phyloP scores from a whole-genome alignment of 768 basidiomycete genomes.

The Kwoniella dejecticola region DNA sequence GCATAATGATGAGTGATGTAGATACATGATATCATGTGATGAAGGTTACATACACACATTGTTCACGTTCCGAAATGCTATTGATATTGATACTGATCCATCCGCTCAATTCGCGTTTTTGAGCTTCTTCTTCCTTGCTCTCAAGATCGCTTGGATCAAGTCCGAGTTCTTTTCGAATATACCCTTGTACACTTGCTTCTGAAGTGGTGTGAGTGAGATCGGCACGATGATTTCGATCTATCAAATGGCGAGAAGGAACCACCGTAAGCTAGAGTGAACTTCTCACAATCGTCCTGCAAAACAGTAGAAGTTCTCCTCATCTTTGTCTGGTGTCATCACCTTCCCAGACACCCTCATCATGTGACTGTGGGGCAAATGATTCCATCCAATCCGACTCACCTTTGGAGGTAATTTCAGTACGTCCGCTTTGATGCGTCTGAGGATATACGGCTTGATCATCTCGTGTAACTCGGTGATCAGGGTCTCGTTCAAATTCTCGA shows the following conservation, averaged over 20 bases:
- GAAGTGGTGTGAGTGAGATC: constrained; percentile 79
- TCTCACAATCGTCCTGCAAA: too few relatives aligned
- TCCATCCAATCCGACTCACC: constrained; percentile 58
- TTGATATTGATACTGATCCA: too few relatives aligned
- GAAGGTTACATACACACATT: too few relatives aligned
- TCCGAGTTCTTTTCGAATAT: constrained; percentile 67
- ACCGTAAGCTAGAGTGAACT: too few relatives aligned
- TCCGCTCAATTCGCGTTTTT: not conserved
- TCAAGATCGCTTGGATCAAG: constrained; percentile 35
- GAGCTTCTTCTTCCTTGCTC: constrained; percentile 24
- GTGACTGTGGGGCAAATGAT: constrained; percentile 1
- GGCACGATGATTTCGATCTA: constrained; percentile 65
- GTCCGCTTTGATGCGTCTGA: constrained; percentile 90
- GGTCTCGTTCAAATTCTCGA: constrained; percentile 73
- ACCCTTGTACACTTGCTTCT: constrained; percentile 83
- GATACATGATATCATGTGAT: too few relatives aligned
- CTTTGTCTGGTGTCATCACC: too few relatives aligned
- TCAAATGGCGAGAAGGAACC: not conserved
- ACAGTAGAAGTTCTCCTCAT: too few relatives aligned
- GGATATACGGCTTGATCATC: constrained; percentile 78
- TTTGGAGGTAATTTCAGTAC: constrained; percentile 84
- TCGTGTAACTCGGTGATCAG: constrained; percentile 76
- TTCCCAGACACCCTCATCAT: too few relatives aligned
- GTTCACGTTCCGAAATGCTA: too few relatives aligned
- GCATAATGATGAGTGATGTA: too few relatives aligned